These are phyloP conservation scores for Trypanosoma platydactyli DNA, from an alignment of 208 protist genomes.

Conservation along the genomic window DNA sequence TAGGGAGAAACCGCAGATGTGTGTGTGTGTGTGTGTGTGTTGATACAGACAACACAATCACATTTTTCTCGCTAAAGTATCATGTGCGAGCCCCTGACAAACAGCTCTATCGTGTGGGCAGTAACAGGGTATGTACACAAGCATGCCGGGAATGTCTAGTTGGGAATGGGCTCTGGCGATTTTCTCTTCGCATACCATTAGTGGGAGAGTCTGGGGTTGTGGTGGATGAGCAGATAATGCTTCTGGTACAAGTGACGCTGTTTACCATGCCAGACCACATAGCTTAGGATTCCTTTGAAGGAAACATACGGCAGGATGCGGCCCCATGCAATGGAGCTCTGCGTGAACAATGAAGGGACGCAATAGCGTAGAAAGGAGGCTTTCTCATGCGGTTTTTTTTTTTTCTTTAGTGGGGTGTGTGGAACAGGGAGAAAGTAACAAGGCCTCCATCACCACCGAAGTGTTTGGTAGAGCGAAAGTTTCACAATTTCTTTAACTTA, in stretches of 20 bases:
- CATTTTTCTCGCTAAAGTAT: not conserved
- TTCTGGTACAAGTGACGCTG: constrained; percentile 21
- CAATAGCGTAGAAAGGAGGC: no score
- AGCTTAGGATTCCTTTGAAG: constrained; percentile 17
- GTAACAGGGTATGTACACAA: not conserved
- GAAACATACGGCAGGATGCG: not conserved
- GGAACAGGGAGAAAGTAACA: not conserved
- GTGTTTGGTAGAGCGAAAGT: no score
- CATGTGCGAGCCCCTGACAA: not conserved
- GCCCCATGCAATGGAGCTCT: not conserved
- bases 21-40: not conserved
- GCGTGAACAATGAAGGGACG: not conserved
- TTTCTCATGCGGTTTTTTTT: no score
- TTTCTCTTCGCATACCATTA: constrained; percentile 4
- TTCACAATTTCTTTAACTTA: no score
- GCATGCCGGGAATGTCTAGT: not conserved
- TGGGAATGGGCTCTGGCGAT: constrained; percentile 5
- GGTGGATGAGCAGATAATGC: not conserved
- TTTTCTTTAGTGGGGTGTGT: not conserved
- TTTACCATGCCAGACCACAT: constrained; percentile 21
- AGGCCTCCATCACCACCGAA: not conserved
- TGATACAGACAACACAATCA: constrained; percentile 6
- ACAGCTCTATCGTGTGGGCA: not conserved
- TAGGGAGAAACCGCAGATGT: no score
- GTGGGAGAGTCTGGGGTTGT: not conserved